Conservation (phyloP, 1,284 basidiomycete genomes). For the Phellopilus nigrolimitatus region DNA sequence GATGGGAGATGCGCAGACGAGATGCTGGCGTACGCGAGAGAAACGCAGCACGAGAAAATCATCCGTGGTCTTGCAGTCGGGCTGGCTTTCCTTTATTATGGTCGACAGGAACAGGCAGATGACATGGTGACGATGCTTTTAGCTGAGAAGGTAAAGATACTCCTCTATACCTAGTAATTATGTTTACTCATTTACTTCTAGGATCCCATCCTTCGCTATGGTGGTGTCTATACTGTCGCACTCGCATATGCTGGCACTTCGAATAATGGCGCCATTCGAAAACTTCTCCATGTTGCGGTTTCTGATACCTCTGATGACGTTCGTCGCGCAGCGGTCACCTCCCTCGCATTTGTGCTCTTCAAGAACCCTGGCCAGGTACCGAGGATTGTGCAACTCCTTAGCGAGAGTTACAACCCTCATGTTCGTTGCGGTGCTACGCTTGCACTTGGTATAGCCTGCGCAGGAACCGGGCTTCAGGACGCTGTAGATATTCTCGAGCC, state of each 20-base stretch:
- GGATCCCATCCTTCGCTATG: conserved; percentile 95
- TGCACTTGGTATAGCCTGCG: conserved; percentile 92
- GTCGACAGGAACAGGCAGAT: conserved; percentile 86
- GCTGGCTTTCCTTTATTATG: conserved; percentile 86
- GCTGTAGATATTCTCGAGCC: conserved; percentile 93
- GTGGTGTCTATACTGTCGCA: conserved; percentile 92
- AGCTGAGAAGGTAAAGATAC: conserved; percentile 70
- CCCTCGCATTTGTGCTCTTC: conserved; percentile 92
- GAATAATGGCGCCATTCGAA: conserved; percentile 87
- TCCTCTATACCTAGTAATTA: conserved; percentile 5
- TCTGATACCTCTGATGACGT: conserved; percentile 97
- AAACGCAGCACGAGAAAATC: conserved; percentile 98
- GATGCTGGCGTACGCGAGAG: conserved; percentile 91
- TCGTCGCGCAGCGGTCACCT: conserved; percentile 88
- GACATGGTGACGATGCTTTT: conserved; percentile 70
- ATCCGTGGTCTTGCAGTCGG: conserved; percentile 92
- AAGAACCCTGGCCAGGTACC: conserved; percentile 94
- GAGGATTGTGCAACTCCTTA: conserved; percentile 89
- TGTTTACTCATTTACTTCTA: conserved; percentile 30
- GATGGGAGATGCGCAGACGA: conserved; percentile 77
- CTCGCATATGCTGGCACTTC: conserved; percentile 93
- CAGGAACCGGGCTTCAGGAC: conserved; percentile 94
- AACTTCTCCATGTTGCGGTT: conserved; percentile 89
- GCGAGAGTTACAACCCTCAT: conserved; percentile 98
- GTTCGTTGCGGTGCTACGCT: conserved; percentile 94